Base-by-base conservation (phyloP, 2,329 filamentous ascomycete genomes). In the Coniochaeta sp. region DNA sequence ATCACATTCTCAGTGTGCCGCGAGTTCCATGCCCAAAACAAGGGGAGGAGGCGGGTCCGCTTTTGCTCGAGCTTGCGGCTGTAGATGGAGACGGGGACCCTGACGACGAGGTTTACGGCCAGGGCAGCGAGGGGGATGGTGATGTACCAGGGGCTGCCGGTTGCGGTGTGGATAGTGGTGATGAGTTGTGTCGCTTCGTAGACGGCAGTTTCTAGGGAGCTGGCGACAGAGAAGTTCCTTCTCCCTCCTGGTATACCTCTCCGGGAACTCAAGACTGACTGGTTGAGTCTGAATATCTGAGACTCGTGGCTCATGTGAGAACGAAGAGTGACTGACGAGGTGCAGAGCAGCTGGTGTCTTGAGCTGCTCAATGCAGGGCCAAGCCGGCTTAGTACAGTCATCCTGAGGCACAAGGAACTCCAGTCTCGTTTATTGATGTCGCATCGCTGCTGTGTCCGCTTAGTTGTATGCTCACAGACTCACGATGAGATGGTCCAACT, bases 81-180 rank as follows among this genome's bases (percentile, higher is more conserved):
- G 66, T 83, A 79, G 60, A 75, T 63, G 38, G 72, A 74, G 7
- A 80, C 71, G 6, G 83, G 83, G 4, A 83, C 68, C 16, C 82
- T 75, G 61, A 79, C 66, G 55, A 75, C 60, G 42, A 77, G 65
- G 68, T 75, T 79, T 66, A 83, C 70, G 54, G 71, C 68, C 2
- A 83, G 62, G 7, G 81, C 80, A 16, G 81, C 71, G n/a, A 81
- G 71, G 4, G 83, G 81, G 55, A 86, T 81, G 30, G 77, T 74
- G 34, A 83, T 63, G 64, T 74, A 83, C 83, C 83, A 86, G 1
- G 82, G 81, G 1, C 79, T 67, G 40, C 77, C 75, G 26, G 74
- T 73, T 55, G 66, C 44, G 26, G 62, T 60, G 66, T 86, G 82
- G 10, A 80, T 58, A 54, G 70, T 71, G 38, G 75, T 67, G 57